A percentile compares a stretch with the other conserved stretches of the same genome.
phyloP scores from a whole-genome alignment of 306 rosid species.

The Lagenaria siceraria region DNA sequence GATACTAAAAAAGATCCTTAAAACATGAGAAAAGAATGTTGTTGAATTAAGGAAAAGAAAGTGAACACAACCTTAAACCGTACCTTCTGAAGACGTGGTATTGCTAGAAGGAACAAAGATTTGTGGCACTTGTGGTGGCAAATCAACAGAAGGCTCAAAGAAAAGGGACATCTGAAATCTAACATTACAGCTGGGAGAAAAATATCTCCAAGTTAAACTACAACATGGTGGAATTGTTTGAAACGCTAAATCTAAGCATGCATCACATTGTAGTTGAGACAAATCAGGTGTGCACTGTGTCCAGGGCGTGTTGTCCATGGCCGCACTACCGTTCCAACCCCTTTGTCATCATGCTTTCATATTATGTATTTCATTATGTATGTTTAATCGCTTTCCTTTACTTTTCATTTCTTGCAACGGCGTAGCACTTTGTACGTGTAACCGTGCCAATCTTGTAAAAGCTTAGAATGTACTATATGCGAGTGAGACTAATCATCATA shows the following conservation, averaged over 20 bases:
- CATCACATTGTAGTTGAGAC: not conserved
- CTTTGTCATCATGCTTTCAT: too few relatives aligned
- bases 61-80: not conserved
- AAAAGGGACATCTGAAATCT: conserved; percentile 9
- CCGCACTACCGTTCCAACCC: too few relatives aligned
- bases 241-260: not conserved
- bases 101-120: not conserved
- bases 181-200: conserved; percentile 6
- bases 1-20: not conserved
- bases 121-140: not conserved
- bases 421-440: too few relatives aligned
- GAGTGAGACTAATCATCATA: too few relatives aligned
- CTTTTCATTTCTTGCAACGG: too few relatives aligned
- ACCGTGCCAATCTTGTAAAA: too few relatives aligned
- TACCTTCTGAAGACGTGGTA: not conserved
- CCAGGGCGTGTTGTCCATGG: too few relatives aligned
- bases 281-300: conserved; percentile 24
- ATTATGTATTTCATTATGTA: too few relatives aligned
- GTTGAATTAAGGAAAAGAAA: not conserved
- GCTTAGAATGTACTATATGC: too few relatives aligned
- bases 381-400: too few relatives aligned
- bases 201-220: not conserved
- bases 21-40: not conserved
- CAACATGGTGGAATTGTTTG: not conserved
- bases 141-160: not conserved